Base-by-base conservation (phyloP, 495 filamentous ascomycete species). In the Lophium mytilinum region DNA sequence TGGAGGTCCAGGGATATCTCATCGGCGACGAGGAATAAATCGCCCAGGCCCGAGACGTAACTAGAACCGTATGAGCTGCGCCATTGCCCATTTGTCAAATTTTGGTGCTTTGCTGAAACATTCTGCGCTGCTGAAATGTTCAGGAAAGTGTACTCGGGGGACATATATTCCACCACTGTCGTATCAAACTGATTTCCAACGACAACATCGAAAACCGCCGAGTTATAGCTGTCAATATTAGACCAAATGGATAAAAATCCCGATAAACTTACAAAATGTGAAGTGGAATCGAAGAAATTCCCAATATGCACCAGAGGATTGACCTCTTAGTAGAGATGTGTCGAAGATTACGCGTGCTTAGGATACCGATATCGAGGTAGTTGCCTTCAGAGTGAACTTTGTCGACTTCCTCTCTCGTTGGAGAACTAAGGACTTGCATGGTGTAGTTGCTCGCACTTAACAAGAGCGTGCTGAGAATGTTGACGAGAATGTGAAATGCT, bases 351-450 rank as follows among this genome's bases (percentile, higher is more conserved):
- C 66, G 52, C 12, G 64, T 12, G 40, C 69, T 69, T 5, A 53
- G 64, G n/a, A 68, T 41, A 8, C 69, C 63, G 40, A 72, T 67
- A 52, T 70, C 63, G 4, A 69, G 43, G 57, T 58, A 69, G 14
- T 51, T 8, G 24, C 53, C 19, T 5, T 30, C n/a, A 3, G 8
- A 36, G 49, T 72, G 70, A 6, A 57, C 62, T 46, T 17, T 41
- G 36, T 72, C 57, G 1, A 72, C 52, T 3, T 71, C 69, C 3
- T 19, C 21, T 34, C 69, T 45, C n/a, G 68, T 72, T 6, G 65
- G 69, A 12, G 66, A 53, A 19, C 35, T 41, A 2, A 71, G 56
- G 12, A 57, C 59, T 52, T 71, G 69, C 52, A 58, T 58, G 0
- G 34, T 30, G 50, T 63, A 71, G 41, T 66, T 67, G 56, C 66